Evolutionary conservation across 108 stramenopile genomes (phyloP).

Genomic region (Aurantiochytrium sp.): DNA sequence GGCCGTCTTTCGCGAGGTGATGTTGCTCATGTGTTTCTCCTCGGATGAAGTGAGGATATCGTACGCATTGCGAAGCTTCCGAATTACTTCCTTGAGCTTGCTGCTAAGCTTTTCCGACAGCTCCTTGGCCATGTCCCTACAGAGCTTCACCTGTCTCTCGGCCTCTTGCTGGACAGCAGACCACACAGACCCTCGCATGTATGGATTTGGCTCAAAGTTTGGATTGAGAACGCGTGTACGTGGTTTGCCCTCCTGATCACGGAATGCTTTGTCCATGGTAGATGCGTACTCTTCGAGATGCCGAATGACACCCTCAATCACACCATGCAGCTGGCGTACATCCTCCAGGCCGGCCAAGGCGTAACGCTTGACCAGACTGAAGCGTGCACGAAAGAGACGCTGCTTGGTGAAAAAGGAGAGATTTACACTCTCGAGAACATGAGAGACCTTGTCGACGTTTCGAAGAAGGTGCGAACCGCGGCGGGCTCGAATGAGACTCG

Average conservation of each 20-base stretch:
- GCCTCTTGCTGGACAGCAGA: not conserved
- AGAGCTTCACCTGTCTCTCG: not conserved
- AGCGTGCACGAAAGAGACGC: not conserved
- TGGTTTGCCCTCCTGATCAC: not conserved
- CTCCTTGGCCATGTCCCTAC: not conserved
- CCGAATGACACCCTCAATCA: not conserved
- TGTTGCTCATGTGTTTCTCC: not conserved
- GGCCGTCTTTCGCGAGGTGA: not conserved
- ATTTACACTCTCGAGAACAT: not conserved
- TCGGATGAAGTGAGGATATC: not conserved
- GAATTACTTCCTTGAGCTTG: not conserved
- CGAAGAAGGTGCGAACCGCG: conserved; percentile 2
- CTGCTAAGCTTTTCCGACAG: not conserved
- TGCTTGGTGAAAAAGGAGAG: not conserved
- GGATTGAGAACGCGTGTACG: not conserved
- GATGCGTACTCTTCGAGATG: not conserved
- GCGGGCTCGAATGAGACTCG: not conserved
- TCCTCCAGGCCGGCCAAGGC: not conserved
- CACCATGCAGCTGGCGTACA: not conserved
- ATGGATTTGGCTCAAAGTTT: not conserved
- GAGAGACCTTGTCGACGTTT: not conserved
- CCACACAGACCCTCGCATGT: not conserved
- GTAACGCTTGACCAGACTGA: not conserved
- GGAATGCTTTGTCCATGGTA: not conserved
- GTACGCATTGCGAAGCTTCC: not conserved